Conservation (phyloP, 495 filamentous ascomycete genomes). For the Sporormia fimetaria region DNA sequence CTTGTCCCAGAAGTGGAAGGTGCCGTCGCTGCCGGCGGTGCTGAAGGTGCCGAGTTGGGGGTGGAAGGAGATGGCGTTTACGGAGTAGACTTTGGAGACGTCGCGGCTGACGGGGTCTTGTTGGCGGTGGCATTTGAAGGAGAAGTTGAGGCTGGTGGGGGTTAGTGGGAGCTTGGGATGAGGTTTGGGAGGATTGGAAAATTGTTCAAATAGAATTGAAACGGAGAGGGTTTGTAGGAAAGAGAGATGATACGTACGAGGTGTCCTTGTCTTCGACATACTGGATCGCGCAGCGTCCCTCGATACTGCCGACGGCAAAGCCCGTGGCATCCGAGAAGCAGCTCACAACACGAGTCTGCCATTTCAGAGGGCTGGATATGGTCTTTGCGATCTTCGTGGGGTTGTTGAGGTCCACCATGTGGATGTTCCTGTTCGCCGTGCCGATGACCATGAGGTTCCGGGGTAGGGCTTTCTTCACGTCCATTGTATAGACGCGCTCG, state of each 20-base stretch:
- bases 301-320: conserved; percentile 79
- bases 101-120: conserved; percentile 50
- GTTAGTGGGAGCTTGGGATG: conserved; percentile 1
- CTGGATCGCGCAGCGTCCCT: conserved; percentile 81
- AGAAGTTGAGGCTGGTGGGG: conserved; percentile 57
- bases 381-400: conserved; percentile 72
- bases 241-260: conserved; percentile 38
- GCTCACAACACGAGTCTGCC: conserved; percentile 76
- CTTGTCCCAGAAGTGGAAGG: conserved; percentile 75
- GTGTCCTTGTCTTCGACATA: conserved; percentile 81
- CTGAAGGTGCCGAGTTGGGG: conserved; percentile 80
- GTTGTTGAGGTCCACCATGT: conserved; percentile 71
- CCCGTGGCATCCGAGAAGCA: conserved; percentile 75
- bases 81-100: conserved; percentile 70
- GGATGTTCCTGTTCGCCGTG: conserved; percentile 80
- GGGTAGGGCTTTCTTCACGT: conserved; percentile 61
- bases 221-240: not conserved
- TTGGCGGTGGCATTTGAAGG: conserved; percentile 88
- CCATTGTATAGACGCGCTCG: conserved; percentile 81
- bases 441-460: conserved; percentile 70
- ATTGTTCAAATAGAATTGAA: not conserved
- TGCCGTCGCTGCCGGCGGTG: conserved; percentile 80
- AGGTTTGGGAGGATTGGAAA: not conserved
- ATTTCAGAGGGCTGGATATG: conserved; percentile 71
- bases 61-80: conserved; percentile 85